Evolutionary conservation across 805 yeast genomes (phyloP), one percentile per base, ranked within the genome.

Genomic region (Yarrowia osloensis): DNA sequence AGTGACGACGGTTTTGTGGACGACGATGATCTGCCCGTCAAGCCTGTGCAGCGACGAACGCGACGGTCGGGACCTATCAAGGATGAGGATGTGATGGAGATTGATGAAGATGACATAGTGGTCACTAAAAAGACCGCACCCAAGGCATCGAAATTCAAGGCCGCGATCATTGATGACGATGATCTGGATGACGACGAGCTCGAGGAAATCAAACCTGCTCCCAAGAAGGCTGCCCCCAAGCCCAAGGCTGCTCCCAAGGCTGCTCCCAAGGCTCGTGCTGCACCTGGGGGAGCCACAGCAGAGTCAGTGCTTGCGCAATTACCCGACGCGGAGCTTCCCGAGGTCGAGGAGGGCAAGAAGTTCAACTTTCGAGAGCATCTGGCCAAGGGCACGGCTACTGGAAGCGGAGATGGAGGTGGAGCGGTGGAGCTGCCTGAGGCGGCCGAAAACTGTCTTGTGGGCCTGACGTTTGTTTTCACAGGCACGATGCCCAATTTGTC

Each of bases 391-490:
- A 39, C 49, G 49, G 39, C 69, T 67, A 15, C 68, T 19, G 57
- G 46, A n/a, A 47, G 37, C 1, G 39, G 65, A 11, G 66, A 35
- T 42, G 55, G 70, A 39, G 54, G 66, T 8, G 76, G 72, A 39
- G 71, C 66, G 17, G 59, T 68, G 13, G 86, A 85, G 17, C 80
- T 92, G 33, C 97, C 98, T 0, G 88, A 84, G 70, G 97, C 97
- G 11, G 84, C 87, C 12, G 90, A 92, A 3, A 88, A 93, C 74
- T 95, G 99, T 78, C 78, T 95, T 50, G 82, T 88, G 2, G 99
- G 99, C 0, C 78, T 95, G 28, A 91, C 96, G 0, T 89, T 95
- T 70, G 98, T 95, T 0, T 94, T 95, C 75, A 95, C 99, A 0
- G 99, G 99, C 44, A 85, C 86, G 4, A 77, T 95, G 67, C 97